phyloP scores from a whole-genome alignment of 371 early-diverging fungal genomes.

The Rhizomucor pusillus region DNA sequence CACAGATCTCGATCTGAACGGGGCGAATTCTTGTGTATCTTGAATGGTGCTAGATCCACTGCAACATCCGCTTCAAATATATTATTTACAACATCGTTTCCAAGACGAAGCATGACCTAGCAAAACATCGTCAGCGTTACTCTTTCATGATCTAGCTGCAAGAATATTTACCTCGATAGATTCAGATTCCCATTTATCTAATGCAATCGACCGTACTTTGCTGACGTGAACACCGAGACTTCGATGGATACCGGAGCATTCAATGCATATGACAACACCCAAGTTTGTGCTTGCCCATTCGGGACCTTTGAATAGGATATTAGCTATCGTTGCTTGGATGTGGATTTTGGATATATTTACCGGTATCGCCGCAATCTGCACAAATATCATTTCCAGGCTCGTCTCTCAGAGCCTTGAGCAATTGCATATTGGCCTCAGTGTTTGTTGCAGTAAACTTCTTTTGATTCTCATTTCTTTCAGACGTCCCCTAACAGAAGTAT shows the following conservation, averaged over 20 bases:
- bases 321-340: no score
- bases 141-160: neutral
- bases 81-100: conserved; percentile 73
- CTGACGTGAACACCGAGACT: conserved; percentile 92
- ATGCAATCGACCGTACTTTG: conserved; percentile 80
- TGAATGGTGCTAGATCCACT: conserved; percentile 33
- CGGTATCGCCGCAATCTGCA: conserved; percentile 71
- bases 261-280: conserved; percentile 93
- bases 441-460: conserved; percentile 9
- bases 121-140: neutral
- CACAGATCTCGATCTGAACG: conserved; percentile 63
- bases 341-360: conserved; percentile 7
- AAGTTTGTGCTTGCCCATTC: conserved; percentile 95
- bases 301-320: conserved; percentile 43
- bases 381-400: conserved; percentile 72
- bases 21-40: conserved; percentile 26
- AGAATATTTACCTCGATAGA: conserved; percentile 50
- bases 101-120: conserved; percentile 76
- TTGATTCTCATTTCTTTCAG: neutral
- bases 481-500: no score
- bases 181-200: conserved; percentile 91
- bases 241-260: conserved; percentile 97
- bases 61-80: conserved; percentile 66
- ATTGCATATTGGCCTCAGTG: conserved; percentile 13
- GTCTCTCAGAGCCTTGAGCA: conserved; percentile 28